Conservation (phyloP, 2,329 filamentous ascomycete species). For the Cryphonectria radicalis region DNA sequence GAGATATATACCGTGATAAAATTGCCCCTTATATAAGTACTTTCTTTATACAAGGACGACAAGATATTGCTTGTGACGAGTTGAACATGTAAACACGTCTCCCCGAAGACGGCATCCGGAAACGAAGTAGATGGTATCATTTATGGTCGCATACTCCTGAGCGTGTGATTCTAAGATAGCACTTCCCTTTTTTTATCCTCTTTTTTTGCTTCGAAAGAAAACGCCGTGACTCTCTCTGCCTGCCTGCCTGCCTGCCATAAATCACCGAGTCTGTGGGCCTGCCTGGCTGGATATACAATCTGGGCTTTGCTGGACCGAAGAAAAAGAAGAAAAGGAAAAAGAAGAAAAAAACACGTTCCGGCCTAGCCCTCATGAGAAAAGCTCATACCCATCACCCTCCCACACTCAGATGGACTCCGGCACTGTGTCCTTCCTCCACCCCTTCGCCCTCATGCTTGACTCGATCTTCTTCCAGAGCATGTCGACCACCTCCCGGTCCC, state of each 20-base stretch:
- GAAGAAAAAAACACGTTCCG: no score
- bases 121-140: constrained; percentile 9
- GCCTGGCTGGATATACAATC: neutral
- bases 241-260: no score
- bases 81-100: neutral
- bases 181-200: neutral
- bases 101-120: neutral
- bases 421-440: constrained; percentile 76
- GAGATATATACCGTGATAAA: neutral
- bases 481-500: constrained; percentile 92
- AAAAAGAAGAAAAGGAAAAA: neutral
- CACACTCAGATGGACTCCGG: constrained; percentile 54
- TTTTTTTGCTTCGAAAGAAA: neutral
- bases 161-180: constrained; percentile 1
- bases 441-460: constrained; percentile 80
- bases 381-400: neutral
- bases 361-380: neutral
- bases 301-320: neutral
- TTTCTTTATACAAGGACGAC: neutral
- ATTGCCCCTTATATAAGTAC: neutral
- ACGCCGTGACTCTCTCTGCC: neutral
- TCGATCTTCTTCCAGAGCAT: constrained; percentile 90
- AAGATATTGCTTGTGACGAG: neutral
- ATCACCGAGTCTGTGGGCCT: no score
- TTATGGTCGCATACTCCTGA: neutral